Evolutionary conservation across 2,329 filamentous ascomycete genomes (phyloP), one percentile per base, ranked within the genome.

Genomic region (Aureobasidium mangrovei): DNA sequence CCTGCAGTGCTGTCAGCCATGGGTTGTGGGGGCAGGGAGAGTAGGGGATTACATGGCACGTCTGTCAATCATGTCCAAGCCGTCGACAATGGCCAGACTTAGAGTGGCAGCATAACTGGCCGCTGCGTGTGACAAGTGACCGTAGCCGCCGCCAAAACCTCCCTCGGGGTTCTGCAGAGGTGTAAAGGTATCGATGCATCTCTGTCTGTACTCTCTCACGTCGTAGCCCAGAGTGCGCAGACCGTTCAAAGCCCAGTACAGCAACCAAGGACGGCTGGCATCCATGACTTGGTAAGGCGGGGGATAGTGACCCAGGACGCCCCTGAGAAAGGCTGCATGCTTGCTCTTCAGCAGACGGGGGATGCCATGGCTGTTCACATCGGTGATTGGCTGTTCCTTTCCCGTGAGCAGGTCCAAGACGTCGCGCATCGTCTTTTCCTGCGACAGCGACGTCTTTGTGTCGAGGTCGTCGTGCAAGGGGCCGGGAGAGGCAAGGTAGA

Each of bases 81-180:
- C 88, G 49, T 88, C 89, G 40, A 91, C 86, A 58, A 90, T 80
- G 27, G 85, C 81, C 49, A 98, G 75, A 43, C 86, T 82, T 56
- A 98, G 78, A 24, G 95, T 73, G 39, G 85, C 80, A 45, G 91
- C 90, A 76, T 97, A 98, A 0, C 87, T 89, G 44, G 88, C 85
- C 55, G 93, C 93, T 61, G 93, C 79, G 70, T 98, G 93, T 52
- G 88, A 90, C 60, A 81, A 77, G 67, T 97, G 93, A 29, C 91
- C 90, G 68, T 90, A 86, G n/a, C 93, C 91, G 59, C 91, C 93
- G 51, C 90, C 93, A 68, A 95, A 95, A 2, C 93, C 93, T 48
- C 93, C 93, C 12, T 77, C 77, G 26, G 76, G 69, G 69, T 96
- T 94, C 71, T 97, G 93, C 71, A 91, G 84, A 42, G 88, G 82